These are phyloP conservation scores for Thuidium tamariscinum DNA, from an alignment of 225 moss, liverwort and hornwort genomes.

Conservation along the genomic window DNA sequence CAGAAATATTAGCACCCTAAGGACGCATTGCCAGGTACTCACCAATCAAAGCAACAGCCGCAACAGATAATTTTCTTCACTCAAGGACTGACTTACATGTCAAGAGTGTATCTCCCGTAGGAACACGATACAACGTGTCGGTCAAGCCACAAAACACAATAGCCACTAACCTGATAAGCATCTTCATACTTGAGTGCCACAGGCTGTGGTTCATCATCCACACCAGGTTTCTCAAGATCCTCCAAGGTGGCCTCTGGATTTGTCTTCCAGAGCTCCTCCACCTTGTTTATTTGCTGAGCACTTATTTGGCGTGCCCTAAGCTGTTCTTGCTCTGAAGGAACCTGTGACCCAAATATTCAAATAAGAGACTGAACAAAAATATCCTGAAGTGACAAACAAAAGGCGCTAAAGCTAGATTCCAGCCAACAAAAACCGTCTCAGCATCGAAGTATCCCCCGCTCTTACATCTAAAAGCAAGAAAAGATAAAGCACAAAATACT, in stretches of 20 bases:
- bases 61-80: neutral
- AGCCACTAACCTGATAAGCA: slow-evolving; percentile 73
- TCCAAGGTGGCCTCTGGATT: slow-evolving; percentile 89
- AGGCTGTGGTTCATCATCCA: slow-evolving; percentile 95
- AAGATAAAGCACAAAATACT: neutral
- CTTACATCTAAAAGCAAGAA: neutral
- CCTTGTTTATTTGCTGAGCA: slow-evolving; percentile 97
- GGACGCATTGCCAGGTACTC: neutral
- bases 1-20: neutral
- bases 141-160: neutral
- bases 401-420: neutral
- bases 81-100: neutral
- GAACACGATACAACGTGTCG: neutral
- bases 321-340: slow-evolving; percentile 96
- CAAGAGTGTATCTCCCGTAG: neutral
- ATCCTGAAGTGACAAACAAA: neutral
- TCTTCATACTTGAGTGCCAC: slow-evolving; percentile 94
- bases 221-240: slow-evolving; percentile 98
- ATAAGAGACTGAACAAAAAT: neutral
- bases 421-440: neutral
- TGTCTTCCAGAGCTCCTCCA: slow-evolving; percentile 96
- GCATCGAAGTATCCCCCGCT: neutral
- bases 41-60: neutral
- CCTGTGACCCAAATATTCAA: slow-evolving; percentile 18
- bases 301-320: slow-evolving; percentile 93